These are phyloP conservation scores for Neurospora tetrasperma DNA, from an alignment of 495 filamentous ascomycete species.

Conservation along the genomic window DNA sequence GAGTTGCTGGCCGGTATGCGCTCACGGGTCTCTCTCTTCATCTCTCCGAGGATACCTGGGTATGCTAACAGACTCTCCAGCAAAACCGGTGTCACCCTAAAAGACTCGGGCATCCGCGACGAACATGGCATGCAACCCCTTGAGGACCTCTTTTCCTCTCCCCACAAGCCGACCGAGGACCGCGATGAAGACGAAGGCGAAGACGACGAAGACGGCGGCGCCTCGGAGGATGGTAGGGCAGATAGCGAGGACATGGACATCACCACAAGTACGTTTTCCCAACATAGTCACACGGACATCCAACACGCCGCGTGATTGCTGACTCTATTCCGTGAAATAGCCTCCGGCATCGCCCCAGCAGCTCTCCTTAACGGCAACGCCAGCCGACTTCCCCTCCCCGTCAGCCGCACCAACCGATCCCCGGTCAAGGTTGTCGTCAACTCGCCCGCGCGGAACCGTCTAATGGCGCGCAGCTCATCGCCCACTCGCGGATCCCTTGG, in stretches of 20 bases:
- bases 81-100: conserved; percentile 75
- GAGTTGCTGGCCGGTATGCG: conserved; percentile 39
- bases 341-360: conserved; percentile 20
- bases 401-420: conserved; percentile 35
- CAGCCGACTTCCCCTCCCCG: conserved; percentile 35
- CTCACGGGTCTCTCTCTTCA: not conserved
- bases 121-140: conserved; percentile 86
- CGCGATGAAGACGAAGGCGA: conserved; percentile 7
- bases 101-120: conserved; percentile 72
- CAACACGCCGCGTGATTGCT: not conserved
- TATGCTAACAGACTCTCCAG: conserved; percentile 12
- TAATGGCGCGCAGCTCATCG: conserved; percentile 34
- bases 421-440: conserved; percentile 47
- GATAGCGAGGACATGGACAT: conserved; percentile 34
- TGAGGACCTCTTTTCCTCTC: conserved; percentile 81
- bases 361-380: conserved; percentile 22
- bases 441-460: conserved; percentile 42
- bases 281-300: not conserved
- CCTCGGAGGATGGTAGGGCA: conserved; percentile 15
- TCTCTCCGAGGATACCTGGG: not conserved
- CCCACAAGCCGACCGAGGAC: conserved; percentile 28
- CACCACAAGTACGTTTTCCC: conserved; percentile 23
- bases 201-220: conserved; percentile 3
- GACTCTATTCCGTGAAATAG: conserved; percentile 1
- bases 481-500: conserved; percentile 24